Percentiles rank a stretch among this genome's conserved stretches.
Conservation (phyloP, 805 yeast genomes). For the Diddensiella santjacobensis region DNA sequence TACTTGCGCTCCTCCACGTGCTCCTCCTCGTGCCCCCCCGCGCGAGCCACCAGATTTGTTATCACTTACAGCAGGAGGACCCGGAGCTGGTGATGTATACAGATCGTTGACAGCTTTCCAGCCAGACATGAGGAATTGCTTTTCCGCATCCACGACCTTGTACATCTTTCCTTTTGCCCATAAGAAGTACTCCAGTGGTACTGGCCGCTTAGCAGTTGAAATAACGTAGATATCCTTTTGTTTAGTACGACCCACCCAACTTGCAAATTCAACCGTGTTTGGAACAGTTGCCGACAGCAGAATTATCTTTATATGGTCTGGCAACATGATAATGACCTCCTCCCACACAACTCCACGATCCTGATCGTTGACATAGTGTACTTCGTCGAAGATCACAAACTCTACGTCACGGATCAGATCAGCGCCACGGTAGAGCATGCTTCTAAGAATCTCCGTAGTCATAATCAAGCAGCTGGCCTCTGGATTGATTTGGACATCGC, state of each 20-base stretch:
- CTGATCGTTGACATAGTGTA: conserved; percentile 94
- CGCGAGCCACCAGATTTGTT: conserved; percentile 32
- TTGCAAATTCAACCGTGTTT: conserved; percentile 96
- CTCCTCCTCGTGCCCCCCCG: conserved; percentile 32
- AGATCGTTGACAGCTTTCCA: conserved; percentile 38
- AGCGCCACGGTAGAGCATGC: conserved; percentile 95
- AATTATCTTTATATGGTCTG: conserved; percentile 91
- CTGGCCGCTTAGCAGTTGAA: conserved; percentile 94
- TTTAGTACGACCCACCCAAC: conserved; percentile 97
- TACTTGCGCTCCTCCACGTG: conserved; percentile 30
- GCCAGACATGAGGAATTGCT: conserved; percentile 63
- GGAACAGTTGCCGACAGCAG: conserved; percentile 96
- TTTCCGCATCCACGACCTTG: conserved; percentile 69
- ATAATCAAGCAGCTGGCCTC: conserved; percentile 94
- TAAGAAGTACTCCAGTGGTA: conserved; percentile 81
- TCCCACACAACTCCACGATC: conserved; percentile 99
- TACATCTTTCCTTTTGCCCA: conserved; percentile 76
- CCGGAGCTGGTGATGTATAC: conserved; percentile 4
- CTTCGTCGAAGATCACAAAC: conserved; percentile 96
- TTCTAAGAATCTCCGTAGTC: conserved; percentile 95
- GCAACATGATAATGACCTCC: conserved; percentile 95
- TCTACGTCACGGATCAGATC: conserved; percentile 95
- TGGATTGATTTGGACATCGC: conserved; percentile 96
- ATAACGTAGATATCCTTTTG: conserved; percentile 94
- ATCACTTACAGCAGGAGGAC: background rate